A percentile compares a stretch with the other conserved stretches of the same genome.
Conservation (phyloP, 2,329 filamentous ascomycete species). For the Penicillium sp. region DNA sequence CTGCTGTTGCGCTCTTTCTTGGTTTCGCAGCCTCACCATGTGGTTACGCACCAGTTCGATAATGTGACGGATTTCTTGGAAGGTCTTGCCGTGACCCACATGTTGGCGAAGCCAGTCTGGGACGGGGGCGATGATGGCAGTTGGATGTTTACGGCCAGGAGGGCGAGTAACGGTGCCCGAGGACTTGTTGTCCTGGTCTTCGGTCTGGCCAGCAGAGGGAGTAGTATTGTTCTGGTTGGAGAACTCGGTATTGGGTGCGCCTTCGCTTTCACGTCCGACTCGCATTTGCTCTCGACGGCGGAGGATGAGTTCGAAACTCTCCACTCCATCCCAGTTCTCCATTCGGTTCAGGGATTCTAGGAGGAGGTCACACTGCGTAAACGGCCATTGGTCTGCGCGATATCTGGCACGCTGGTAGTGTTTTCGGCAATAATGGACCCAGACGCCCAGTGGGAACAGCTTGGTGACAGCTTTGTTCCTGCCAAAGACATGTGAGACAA, state of each 20-base stretch:
- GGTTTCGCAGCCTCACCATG: conserved; percentile 13
- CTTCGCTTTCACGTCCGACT: conserved; percentile 38
- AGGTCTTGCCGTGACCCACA: conserved; percentile 26
- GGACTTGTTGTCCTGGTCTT: background rate
- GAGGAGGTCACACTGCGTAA: conserved; percentile 62
- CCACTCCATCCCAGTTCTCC: conserved; percentile 60
- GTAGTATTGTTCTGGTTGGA: conserved; percentile 56
- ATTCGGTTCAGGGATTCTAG: conserved; percentile 61
- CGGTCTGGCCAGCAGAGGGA: background rate
- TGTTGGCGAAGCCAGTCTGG: conserved; percentile 32
- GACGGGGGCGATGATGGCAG: conserved; percentile 30
- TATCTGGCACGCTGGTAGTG: conserved; percentile 77
- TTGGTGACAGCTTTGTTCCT: conserved; percentile 77
- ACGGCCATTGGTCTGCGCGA: conserved; percentile 58
- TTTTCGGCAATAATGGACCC: conserved; percentile 76
- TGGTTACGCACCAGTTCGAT: conserved; percentile 24
- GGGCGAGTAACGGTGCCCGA: background rate
- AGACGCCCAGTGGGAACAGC: conserved; percentile 65
- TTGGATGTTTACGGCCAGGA: conserved; percentile 23
- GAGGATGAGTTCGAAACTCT: conserved; percentile 56
- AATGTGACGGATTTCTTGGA: conserved; percentile 30
- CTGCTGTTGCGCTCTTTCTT: conserved; percentile 9
- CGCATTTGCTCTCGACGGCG: conserved; percentile 27
- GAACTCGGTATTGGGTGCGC: background rate
- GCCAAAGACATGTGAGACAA: conserved; percentile 77